These are phyloP conservation scores for Magnolia sinica DNA, from an alignment of 164 flowering plant genomes.

Conservation along the genomic window DNA sequence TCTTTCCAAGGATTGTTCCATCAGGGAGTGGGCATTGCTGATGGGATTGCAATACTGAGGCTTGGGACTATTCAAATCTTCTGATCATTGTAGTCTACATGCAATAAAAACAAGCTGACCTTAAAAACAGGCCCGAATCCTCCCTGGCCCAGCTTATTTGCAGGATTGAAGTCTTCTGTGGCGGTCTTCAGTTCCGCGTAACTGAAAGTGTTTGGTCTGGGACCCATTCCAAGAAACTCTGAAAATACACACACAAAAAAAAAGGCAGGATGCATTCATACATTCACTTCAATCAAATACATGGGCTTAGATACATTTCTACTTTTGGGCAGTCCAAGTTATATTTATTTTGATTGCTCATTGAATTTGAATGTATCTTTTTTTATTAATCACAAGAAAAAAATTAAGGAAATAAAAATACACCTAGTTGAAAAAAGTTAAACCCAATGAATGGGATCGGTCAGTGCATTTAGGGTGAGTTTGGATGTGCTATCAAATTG, in stretches of 20 bases:
- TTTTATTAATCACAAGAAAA: too few relatives aligned
- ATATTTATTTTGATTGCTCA: too few relatives aligned
- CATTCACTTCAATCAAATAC: neutral
- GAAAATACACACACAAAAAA: slow-evolving; percentile 20
- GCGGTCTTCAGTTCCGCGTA: slow-evolving; percentile 64
- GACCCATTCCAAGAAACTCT: slow-evolving; percentile 60
- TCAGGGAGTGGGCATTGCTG: too few relatives aligned
- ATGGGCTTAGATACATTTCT: too few relatives aligned
- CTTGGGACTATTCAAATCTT: too few relatives aligned
- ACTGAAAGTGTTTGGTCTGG: slow-evolving; percentile 43
- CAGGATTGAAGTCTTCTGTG: slow-evolving; percentile 57
- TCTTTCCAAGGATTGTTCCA: too few relatives aligned
- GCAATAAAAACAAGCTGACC: slow-evolving; percentile 29
- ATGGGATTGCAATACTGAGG: too few relatives aligned
- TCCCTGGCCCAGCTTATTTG: slow-evolving; percentile 84
- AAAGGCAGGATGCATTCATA: neutral
- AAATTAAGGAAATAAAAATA: neutral
- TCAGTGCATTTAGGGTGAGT: too few relatives aligned
- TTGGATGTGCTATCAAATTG: too few relatives aligned
- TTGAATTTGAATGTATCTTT: too few relatives aligned
- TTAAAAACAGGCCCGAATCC: slow-evolving; percentile 88
- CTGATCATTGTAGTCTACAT: neutral
- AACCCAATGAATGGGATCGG: neutral
- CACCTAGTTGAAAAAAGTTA: too few relatives aligned
- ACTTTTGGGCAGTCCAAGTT: too few relatives aligned